Percentiles rank a stretch among this genome's conserved stretches.
These are phyloP conservation scores for Chalara sp. DNA, from an alignment of 2,329 filamentous ascomycete species.

Conservation along the genomic window DNA sequence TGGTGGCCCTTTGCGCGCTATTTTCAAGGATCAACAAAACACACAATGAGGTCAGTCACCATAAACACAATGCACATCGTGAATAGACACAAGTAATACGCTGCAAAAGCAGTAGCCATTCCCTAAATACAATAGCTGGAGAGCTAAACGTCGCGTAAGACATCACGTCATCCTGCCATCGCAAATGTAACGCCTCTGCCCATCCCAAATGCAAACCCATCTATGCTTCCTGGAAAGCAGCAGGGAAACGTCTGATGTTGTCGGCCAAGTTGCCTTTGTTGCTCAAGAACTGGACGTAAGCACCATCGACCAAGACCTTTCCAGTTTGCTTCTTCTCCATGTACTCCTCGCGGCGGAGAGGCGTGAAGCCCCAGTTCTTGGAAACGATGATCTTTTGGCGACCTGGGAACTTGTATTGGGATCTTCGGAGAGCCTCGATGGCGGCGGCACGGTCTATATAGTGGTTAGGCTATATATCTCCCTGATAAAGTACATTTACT, in stretches of 20 bases:
- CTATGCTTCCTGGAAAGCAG: conserved; percentile 59
- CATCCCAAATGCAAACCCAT: conserved; percentile 9
- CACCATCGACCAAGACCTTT: conserved; percentile 93
- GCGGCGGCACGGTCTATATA: conserved; percentile 73
- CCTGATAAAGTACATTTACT: conserved; percentile 28
- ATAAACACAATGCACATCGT: too few relatives aligned
- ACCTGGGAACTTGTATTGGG: conserved; percentile 99
- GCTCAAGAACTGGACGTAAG: conserved; percentile 98
- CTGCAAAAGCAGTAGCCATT: conserved; percentile 22
- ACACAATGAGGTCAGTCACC: too few relatives aligned
- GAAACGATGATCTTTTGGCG: conserved; percentile 99
- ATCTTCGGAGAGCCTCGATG: conserved; percentile 97
- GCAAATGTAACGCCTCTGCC: conserved; percentile 22
- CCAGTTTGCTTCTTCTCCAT: conserved; percentile 90
- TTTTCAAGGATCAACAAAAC: too few relatives aligned
- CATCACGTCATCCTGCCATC: conserved; percentile 21
- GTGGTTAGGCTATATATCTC: conserved; percentile 19
- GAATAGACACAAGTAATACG: too few relatives aligned
- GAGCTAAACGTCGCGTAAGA: conserved; percentile 13
- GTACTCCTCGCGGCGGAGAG: conserved; percentile 96
- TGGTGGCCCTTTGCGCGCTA: too few relatives aligned
- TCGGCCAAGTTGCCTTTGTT: conserved; percentile 80
- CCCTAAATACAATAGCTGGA: conserved; percentile 23
- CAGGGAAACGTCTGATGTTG: conserved; percentile 94
- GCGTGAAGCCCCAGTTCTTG: conserved; percentile 99